Conservation (phyloP, 805 yeast genomes). For the Metschnikowia aberdeeniae region DNA sequence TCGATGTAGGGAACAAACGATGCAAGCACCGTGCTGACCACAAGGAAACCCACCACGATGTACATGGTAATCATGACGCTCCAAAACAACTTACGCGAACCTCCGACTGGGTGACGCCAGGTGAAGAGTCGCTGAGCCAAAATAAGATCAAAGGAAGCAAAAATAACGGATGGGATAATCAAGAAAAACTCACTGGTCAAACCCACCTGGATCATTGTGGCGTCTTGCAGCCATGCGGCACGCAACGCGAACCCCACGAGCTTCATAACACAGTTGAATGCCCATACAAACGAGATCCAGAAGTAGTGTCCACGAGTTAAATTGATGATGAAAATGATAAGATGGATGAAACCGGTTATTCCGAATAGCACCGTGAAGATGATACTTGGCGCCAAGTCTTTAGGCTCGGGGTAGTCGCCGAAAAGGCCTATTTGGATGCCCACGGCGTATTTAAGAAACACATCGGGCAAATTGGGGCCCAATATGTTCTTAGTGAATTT, state of each 20-base stretch:
- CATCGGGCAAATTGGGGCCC: conserved; percentile 12
- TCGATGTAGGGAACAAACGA: conserved; percentile 18
- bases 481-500: conserved; percentile 8
- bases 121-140: conserved; percentile 24
- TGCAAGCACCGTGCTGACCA: conserved; percentile 17
- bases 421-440: conserved; percentile 17
- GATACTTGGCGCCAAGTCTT: conserved; percentile 18
- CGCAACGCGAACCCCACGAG: conserved; percentile 16
- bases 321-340: conserved; percentile 16
- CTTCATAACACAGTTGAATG: conserved; percentile 13
- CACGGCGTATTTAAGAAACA: conserved; percentile 13
- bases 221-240: conserved; percentile 17
- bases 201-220: conserved; percentile 15
- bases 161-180: conserved; percentile 17
- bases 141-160: conserved; percentile 19
- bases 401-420: conserved; percentile 18
- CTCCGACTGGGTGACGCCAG: conserved; percentile 26
- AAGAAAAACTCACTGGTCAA: conserved; percentile 17
- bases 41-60: conserved; percentile 13
- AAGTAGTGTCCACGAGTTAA: conserved; percentile 20
- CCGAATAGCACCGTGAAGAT: conserved; percentile 17
- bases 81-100: conserved; percentile 21
- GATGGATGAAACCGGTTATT: conserved; percentile 14
- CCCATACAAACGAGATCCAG: conserved; percentile 19
- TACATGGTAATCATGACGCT: conserved; percentile 18